A percentile compares a stretch with the other conserved stretches of the same genome.
phyloP scores from a whole-genome alignment of 2,329 filamentous ascomycete genomes.

The Sporothrix protearum region DNA sequence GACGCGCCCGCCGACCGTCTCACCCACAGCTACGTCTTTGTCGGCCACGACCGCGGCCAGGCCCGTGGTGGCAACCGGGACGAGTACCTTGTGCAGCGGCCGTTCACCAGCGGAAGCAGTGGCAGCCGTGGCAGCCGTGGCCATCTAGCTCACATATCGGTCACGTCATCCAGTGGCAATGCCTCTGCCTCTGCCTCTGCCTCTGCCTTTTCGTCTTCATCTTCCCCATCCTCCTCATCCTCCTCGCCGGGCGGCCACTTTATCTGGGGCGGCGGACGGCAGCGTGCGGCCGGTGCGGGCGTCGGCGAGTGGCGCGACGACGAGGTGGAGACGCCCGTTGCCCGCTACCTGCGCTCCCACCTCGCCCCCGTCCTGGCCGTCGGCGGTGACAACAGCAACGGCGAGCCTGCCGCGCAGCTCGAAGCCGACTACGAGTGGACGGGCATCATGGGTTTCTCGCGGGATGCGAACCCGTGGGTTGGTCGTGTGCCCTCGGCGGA shows the following conservation, averaged over 20 bases:
- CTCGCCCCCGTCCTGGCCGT: slow-evolving; percentile 45
- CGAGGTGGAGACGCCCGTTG: slow-evolving; percentile 43
- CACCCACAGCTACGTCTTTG: slow-evolving; percentile 61
- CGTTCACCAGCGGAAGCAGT: slow-evolving; percentile 31
- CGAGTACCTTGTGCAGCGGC: slow-evolving; percentile 72
- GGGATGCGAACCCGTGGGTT: slow-evolving; percentile 67
- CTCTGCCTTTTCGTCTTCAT: too few species aligned
- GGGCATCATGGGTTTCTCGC: slow-evolving; percentile 73
- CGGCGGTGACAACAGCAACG: slow-evolving; percentile 20
- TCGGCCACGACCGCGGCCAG: slow-evolving; percentile 39
- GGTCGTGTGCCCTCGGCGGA: slow-evolving; percentile 55
- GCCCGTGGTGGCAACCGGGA: slow-evolving; percentile 45
- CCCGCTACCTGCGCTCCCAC: slow-evolving; percentile 51
- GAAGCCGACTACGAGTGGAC: slow-evolving; percentile 65
- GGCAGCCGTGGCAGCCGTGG: too few species aligned
- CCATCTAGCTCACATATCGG: not conserved
- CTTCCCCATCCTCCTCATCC: not conserved
- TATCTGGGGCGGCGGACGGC: slow-evolving; percentile 68
- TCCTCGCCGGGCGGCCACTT: slow-evolving; percentile 48
- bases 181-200: slow-evolving; percentile 33
- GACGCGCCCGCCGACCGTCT: slow-evolving; percentile 35
- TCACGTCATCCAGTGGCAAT: not conserved
- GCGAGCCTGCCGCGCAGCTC: slow-evolving; percentile 39
- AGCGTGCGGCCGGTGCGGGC: slow-evolving; percentile 48
- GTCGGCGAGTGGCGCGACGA: slow-evolving; percentile 40